Evolutionary conservation across 768 basidiomycete species (phyloP), one percentile per base, ranked within the genome.

Genomic region (Megacollybia marginata): DNA sequence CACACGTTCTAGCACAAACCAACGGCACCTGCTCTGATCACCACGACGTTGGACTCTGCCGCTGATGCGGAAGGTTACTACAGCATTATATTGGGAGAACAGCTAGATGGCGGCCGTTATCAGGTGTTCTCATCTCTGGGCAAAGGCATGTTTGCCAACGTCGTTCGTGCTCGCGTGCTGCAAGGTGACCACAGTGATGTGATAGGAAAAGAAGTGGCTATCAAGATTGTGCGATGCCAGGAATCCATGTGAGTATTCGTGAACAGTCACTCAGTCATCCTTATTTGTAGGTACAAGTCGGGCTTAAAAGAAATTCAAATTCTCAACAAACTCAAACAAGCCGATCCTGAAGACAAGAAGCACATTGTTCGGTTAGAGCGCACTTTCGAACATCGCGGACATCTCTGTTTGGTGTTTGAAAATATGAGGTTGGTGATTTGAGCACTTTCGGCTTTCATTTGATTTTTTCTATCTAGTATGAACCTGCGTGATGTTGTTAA

Each of bases 101-200:
- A 92, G 52, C 74, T 99, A 15, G 94, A 96, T 59, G 80, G 84
- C 23, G 93, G 90, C 5, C 80, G 88, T 38, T 99, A 98, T 62
- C 92, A 96, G 63, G 92, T 99, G 9, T 93, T 88, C 56, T 92
- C 91, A 44, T 89, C 82, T 44, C 74, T 98, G n/a, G 96, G 96
- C 15, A 94, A 95, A 64, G 96, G 96, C 44, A 99, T 99, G 95
- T 99, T 98, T 64, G 92, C 93, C 44, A 92, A 90, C 49, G 96
- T 99, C 46, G 92, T 97, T 23, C 80, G 89, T 43, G 95, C 94
- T 9, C 82, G 91, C 32, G 77, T 92, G 9, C 70, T 94, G 42
- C 70, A 84, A 67, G 72, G 74, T 46, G 86, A 88, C 33, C 56
- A 73, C 9, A 69, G 73, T 49, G 74, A 78, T 46, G 54, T 53